Evolutionary conservation across 2,329 filamentous ascomycete genomes (phyloP), one percentile per base, ranked within the genome.

Genomic region (Penicillium sclerotiorum): DNA sequence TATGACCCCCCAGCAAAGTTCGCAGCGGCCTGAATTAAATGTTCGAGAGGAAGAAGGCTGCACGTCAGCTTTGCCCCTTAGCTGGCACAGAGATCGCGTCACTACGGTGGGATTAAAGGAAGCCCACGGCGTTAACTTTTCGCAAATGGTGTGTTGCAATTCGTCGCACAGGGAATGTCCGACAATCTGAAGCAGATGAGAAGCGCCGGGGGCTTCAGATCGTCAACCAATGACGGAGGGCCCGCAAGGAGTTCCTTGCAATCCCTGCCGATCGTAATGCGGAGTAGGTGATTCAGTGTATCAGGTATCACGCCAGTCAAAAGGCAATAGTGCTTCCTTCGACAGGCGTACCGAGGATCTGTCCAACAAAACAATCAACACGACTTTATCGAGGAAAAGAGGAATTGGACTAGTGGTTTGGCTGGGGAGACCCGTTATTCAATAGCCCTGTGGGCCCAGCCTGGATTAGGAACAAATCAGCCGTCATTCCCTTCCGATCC

Each of bases 171-270:
- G 44, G 47, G 53, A 49, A 46, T 45, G 39, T 32, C 25, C 45
- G 48, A 43, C 49, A 56, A 50, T 48, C 50, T 56, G 55, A 59
- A 52, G 54, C 55, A 55, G 47, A 58, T 56, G 55, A 55, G 61
- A 60, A 59, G 57, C 64, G 62, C 63, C 56, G 56, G 46, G 30
- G 52, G 52, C 53, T 56, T 61, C 53, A 60, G 64, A 63, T 65
- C 60, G 47, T 44, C 50, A 39, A 30, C 59, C 58, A 61, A 59
- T 55, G 47, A 53, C 25, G 46, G 28, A 18, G 13, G 27, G 38
- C 5, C 50, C 36, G 55, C 49, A 55, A 56, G 58, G 53, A 50
- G 36, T 45, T 37, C 56, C 52, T 50, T 43, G 53, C 42, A 53
- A 50, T 53, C 50, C 56, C 50, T 55, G 52, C 44, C 55, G 55